Conservation (phyloP, 139 green algal genomes). For the Pycnococcus provasolii region DNA sequence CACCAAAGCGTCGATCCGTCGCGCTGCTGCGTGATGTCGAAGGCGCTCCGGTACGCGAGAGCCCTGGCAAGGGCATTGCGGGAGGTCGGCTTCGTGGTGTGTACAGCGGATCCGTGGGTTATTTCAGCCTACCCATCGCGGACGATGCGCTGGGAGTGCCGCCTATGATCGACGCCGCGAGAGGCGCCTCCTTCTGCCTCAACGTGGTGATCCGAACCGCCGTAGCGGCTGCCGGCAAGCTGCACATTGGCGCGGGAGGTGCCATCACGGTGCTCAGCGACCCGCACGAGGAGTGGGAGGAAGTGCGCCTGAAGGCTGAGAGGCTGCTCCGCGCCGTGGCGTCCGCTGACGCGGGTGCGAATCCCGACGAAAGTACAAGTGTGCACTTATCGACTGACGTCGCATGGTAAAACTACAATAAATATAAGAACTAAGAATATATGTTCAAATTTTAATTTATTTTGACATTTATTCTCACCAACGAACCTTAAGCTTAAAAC, state of each 20-base stretch:
- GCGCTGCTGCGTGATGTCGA: too few relatives aligned
- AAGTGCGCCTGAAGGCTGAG: slow-evolving; percentile 88
- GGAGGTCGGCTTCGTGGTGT: slow-evolving; percentile 30
- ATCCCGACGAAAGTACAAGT: too few relatives aligned
- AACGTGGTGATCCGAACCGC: slow-evolving; percentile 98
- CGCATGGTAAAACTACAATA: too few relatives aligned
- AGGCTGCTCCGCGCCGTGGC: slow-evolving; percentile 44
- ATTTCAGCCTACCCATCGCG: slow-evolving; percentile 57
- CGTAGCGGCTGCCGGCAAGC: slow-evolving; percentile 39
- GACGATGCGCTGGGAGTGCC: background rate
- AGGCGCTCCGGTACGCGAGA: too few relatives aligned
- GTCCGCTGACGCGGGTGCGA: too few relatives aligned
- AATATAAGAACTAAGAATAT: too few relatives aligned
- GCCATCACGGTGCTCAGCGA: slow-evolving; percentile 85
- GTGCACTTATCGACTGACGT: too few relatives aligned
- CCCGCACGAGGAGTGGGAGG: slow-evolving; percentile 65
- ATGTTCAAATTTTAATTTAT: too few relatives aligned
- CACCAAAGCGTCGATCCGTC: slow-evolving; percentile 28
- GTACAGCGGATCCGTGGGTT: slow-evolving; percentile 88
- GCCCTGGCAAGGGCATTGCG: slow-evolving; percentile 11
- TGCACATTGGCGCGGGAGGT: slow-evolving; percentile 80
- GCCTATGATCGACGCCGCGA: too few relatives aligned
- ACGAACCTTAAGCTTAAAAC: too few relatives aligned
- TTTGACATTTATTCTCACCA: too few relatives aligned
- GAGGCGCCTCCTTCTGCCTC: slow-evolving; percentile 70